Evolutionary conservation across 805 yeast species (phyloP).

Genomic region (Henningerozyma blattae): DNA sequence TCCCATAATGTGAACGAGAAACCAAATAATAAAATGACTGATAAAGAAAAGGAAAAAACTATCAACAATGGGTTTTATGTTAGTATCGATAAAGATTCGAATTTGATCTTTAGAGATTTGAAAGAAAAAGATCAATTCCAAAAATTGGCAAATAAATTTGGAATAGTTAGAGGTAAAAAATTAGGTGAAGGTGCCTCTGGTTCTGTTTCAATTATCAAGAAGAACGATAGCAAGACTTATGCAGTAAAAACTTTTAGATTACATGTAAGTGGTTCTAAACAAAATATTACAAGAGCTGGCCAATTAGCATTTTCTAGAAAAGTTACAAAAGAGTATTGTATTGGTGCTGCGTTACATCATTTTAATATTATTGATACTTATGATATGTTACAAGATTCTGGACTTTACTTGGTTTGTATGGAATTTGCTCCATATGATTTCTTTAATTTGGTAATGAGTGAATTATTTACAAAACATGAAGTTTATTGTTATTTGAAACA

Average conservation of each 20-base stretch:
- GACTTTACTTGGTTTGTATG: conserved; percentile 66
- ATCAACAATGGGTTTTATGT: background rate
- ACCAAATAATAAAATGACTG: background rate
- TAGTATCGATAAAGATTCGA: background rate
- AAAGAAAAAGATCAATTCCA: background rate
- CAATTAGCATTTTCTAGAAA: conserved; percentile 53
- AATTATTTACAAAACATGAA: conserved; percentile 59
- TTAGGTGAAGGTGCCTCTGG: conserved; percentile 95
- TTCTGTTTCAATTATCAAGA: conserved; percentile 67
- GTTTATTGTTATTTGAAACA: conserved; percentile 76
- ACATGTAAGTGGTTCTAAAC: background rate
- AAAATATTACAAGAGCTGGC: conserved; percentile 29
- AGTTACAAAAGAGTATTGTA: conserved; percentile 69
- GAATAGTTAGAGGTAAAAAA: conserved; percentile 23
- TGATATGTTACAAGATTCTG: conserved; percentile 58
- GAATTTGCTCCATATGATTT: conserved; percentile 89
- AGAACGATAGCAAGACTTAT: conserved; percentile 47
- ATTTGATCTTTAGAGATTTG: too few species aligned
- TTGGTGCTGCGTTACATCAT: conserved; percentile 70
- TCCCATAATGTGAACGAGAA: background rate
- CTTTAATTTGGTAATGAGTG: conserved; percentile 87
- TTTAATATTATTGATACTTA: conserved; percentile 70
- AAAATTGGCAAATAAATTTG: background rate
- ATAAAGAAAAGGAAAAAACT: background rate
- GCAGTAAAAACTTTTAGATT: conserved; percentile 71